phyloP scores from a whole-genome alignment of 2,329 filamentous ascomycete species.

The Talaromyces pinophilus region DNA sequence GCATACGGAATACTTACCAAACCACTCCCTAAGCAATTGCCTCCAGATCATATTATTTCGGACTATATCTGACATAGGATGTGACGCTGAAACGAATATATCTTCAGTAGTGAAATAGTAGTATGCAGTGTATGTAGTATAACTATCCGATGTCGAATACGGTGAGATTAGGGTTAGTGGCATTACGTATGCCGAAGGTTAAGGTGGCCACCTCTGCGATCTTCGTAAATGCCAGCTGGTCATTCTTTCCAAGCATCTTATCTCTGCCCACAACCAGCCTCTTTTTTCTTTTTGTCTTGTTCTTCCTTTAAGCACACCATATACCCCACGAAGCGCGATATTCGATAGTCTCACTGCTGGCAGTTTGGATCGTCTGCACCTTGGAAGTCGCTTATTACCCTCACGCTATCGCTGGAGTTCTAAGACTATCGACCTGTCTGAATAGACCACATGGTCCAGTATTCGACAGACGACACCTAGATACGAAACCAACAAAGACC shows the following conservation, averaged over 20 bases:
- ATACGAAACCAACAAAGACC: neutral
- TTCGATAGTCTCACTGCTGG: neutral
- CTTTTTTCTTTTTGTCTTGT: neutral
- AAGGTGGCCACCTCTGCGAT: neutral
- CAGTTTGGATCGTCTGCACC: neutral
- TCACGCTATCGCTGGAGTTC: neutral
- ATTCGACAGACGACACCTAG: neutral
- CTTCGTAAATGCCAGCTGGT: conserved; percentile 13
- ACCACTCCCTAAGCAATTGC: neutral
- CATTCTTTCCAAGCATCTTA: conserved; percentile 15
- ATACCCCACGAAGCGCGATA: neutral
- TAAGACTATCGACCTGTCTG: neutral
- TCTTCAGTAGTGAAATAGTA: neutral
- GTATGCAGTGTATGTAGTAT: neutral
- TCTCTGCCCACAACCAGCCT: neutral
- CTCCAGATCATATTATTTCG: too few relatives aligned
- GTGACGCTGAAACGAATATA: neutral
- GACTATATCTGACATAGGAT: neutral
- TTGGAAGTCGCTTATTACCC: neutral
- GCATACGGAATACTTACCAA: neutral
- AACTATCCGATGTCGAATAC: neutral
- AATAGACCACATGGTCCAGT: neutral
- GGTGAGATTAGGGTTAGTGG: neutral
- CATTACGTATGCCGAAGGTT: neutral
- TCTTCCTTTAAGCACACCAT: neutral